Percentiles rank a stretch among this genome's conserved stretches.
Conservation (phyloP, 2,329 filamentous ascomycete genomes). For the Sclerotinia nivalis region DNA sequence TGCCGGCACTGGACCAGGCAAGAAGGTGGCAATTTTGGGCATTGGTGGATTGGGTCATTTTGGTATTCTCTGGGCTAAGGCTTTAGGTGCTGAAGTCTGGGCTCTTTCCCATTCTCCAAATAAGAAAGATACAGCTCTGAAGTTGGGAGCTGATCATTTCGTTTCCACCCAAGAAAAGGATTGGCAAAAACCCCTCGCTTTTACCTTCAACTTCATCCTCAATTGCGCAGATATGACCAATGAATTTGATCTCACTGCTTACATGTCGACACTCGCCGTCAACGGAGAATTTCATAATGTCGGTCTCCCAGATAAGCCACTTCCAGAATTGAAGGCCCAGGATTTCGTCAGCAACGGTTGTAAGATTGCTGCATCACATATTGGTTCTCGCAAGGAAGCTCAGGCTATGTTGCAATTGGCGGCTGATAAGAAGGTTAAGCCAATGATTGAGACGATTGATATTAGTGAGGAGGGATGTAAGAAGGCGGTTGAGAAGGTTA, state of each 20-base stretch:
- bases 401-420: constrained; percentile 62
- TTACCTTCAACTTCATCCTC: constrained; percentile 59
- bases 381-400: constrained; percentile 53
- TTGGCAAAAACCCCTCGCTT: constrained; percentile 59
- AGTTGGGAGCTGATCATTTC: constrained; percentile 60
- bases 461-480: constrained; percentile 53
- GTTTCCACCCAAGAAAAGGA: constrained; percentile 59
- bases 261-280: constrained; percentile 59
- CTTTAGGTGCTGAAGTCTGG: constrained; percentile 66
- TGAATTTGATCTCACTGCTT: constrained; percentile 48
- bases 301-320: constrained; percentile 62
- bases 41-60: constrained; percentile 71
- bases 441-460: constrained; percentile 51
- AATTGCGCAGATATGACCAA: constrained; percentile 60
- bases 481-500: constrained; percentile 68
- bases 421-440: constrained; percentile 57
- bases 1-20: constrained; percentile 68
- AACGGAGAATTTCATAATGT: constrained; percentile 66
- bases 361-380: constrained; percentile 47
- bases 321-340: constrained; percentile 55
- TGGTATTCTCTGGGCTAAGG: constrained; percentile 68
- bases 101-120: constrained; percentile 60
- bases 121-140: constrained; percentile 61
- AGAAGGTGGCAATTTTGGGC: constrained; percentile 68
- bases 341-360: constrained; percentile 57